Evolutionary conservation across 805 yeast genomes (phyloP).

Genomic region (Ogataea pini): DNA sequence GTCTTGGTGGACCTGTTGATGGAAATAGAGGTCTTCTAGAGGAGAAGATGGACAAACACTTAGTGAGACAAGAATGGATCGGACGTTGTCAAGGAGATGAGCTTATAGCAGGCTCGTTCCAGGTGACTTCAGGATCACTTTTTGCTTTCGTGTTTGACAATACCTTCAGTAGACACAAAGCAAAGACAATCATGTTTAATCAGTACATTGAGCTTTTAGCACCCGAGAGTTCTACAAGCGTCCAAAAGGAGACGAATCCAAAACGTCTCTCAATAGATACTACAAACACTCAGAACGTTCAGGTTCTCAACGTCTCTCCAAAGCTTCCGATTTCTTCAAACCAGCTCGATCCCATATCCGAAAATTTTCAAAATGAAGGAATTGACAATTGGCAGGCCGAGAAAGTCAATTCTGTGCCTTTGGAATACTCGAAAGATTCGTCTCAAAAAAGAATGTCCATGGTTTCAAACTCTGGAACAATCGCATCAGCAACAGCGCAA

Average conservation of each 20-base stretch:
- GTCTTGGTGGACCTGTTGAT: slow-evolving; percentile 40
- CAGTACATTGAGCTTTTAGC: slow-evolving; percentile 35
- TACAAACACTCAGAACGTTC: background rate
- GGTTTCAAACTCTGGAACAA: background rate
- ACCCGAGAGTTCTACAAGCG: background rate
- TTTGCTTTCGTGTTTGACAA: slow-evolving; percentile 92
- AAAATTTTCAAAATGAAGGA: slow-evolving; percentile 11
- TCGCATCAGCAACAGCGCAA: background rate
- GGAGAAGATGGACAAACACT: slow-evolving; percentile 57
- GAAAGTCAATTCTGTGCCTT: slow-evolving; percentile 3
- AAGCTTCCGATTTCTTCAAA: slow-evolving; percentile 4
- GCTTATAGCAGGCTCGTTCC: slow-evolving; percentile 59
- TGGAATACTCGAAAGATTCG: background rate
- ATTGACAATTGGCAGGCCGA: background rate
- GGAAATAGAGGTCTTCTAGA: slow-evolving; percentile 36
- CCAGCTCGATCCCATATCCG: slow-evolving; percentile 15
- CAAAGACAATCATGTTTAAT: slow-evolving; percentile 77
- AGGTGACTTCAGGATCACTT: slow-evolving; percentile 63
- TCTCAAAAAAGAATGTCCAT: slow-evolving; percentile 4
- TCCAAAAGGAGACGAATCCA: background rate
- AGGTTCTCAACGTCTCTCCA: background rate
- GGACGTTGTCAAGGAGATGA: slow-evolving; percentile 63
- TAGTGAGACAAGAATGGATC: slow-evolving; percentile 52
- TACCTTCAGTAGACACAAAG: slow-evolving; percentile 81
- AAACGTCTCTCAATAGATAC: background rate